Evolutionary conservation across 331 rosid species (phyloP).

Genomic region (Pyrus hybrid): DNA sequence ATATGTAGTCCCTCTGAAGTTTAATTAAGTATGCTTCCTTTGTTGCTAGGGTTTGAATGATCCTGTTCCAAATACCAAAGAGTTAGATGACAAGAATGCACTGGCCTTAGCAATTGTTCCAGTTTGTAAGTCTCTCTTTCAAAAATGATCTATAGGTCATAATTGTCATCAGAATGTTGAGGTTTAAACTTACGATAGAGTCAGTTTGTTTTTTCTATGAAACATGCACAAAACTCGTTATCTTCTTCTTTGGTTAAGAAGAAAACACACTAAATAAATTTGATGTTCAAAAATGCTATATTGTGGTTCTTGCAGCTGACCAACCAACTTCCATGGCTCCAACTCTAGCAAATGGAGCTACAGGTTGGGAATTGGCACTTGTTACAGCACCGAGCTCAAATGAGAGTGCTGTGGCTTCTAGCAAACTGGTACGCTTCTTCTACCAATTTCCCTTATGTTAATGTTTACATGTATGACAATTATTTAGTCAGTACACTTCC

Average conservation of each 20-base stretch:
- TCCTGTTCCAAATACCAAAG: conserved; percentile 66
- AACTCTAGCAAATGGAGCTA: conserved; percentile 50
- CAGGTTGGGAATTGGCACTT: conserved; percentile 97
- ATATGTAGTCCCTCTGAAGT: background rate
- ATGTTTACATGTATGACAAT: background rate
- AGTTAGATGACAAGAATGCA: conserved; percentile 89
- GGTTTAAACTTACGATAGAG: background rate
- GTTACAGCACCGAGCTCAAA: conserved; percentile 89
- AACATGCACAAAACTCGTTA: background rate
- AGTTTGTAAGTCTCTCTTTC: conserved; percentile 37
- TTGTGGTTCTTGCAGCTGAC: conserved; percentile 38
- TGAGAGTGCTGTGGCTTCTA: conserved; percentile 60
- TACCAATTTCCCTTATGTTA: background rate
- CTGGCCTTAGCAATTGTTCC: conserved; percentile 92
- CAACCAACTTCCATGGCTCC: conserved; percentile 50
- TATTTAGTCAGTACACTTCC: background rate
- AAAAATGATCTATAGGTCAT: background rate
- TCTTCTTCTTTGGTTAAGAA: background rate
- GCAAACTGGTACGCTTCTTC: conserved; percentile 61
- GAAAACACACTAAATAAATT: background rate
- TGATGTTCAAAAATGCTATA: background rate
- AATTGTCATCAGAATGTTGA: background rate
- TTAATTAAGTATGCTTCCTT: conserved; percentile 3
- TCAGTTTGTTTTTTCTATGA: background rate
- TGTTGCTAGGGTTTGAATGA: conserved; percentile 73